Conservation (phyloP, 345 rosid genomes). For the Rhodamnia argentea region DNA sequence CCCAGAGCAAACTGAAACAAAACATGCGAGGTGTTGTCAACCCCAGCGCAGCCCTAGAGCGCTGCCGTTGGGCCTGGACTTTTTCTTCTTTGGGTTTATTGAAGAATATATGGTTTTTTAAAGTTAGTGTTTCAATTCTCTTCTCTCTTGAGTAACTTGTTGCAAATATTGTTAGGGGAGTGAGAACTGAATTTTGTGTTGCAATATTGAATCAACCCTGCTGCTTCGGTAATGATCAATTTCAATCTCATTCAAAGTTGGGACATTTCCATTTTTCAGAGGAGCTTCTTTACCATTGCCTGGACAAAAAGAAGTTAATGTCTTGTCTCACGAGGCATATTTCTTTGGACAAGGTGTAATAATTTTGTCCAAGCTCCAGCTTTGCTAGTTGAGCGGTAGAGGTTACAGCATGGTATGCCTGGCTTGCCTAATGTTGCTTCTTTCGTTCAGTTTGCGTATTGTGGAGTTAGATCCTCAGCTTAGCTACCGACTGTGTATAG, state of each 20-base stretch:
- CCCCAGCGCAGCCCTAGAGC: neutral
- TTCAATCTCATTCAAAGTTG: neutral
- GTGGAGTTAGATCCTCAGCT: neutral
- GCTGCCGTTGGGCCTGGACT: neutral
- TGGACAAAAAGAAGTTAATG: neutral
- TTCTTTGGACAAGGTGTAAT: neutral
- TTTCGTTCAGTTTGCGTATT: neutral
- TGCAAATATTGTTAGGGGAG: neutral
- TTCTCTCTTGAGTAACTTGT: neutral
- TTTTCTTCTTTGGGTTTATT: neutral
- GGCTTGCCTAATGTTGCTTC: neutral
- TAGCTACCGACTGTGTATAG: neutral
- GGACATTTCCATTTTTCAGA: neutral
- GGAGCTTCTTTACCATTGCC: neutral
- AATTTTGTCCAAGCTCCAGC: neutral
- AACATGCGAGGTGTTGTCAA: neutral
- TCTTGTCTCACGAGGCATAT: neutral
- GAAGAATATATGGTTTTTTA: neutral
- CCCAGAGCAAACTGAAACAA: conserved; percentile 58
- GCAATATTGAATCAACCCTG: neutral
- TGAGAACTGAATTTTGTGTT: neutral
- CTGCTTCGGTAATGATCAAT: neutral
- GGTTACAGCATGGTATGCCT: neutral
- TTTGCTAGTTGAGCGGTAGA: neutral
- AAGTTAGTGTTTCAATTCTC: neutral